Conservation (phyloP, 2,329 filamentous ascomycete species). For the Lizonia empirigonia region DNA sequence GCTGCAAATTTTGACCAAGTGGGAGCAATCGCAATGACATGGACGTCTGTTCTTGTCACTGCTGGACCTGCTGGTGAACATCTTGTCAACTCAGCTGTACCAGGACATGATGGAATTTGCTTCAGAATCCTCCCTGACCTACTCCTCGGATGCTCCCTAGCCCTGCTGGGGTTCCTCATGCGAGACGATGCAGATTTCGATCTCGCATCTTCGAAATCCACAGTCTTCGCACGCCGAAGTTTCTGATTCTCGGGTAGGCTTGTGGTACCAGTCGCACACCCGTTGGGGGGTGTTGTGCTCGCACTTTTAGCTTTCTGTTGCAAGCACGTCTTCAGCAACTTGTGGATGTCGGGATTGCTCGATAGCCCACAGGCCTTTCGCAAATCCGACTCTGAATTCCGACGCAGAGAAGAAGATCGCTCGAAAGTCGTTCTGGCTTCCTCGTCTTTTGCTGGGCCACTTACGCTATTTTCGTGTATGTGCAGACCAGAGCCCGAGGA, state of each 20-base stretch:
- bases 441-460: neutral
- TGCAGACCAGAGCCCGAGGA: neutral
- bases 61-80: conserved; percentile 35
- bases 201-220: conserved; percentile 34
- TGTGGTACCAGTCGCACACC: neutral
- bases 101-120: conserved; percentile 13
- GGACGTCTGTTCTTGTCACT: conserved; percentile 43
- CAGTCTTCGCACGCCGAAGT: conserved; percentile 38
- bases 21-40: conserved; percentile 40
- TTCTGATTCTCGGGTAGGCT: neutral
- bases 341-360: neutral
- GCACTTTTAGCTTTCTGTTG: conserved; percentile 35
- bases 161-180: neutral
- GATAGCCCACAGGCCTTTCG: neutral
- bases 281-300: conserved; percentile 22
- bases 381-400: conserved; percentile 13
- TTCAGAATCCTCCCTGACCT: neutral
- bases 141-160: neutral
- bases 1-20: conserved; percentile 8
- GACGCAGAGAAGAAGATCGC: conserved; percentile 1
- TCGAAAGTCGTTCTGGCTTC: neutral
- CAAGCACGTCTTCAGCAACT: conserved; percentile 36
- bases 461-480: neutral
- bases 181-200: neutral
- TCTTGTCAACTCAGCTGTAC: conserved; percentile 20